These are phyloP conservation scores for Suillus fuscotomentosus DNA, from an alignment of 768 basidiomycete species.

Conservation along the genomic window DNA sequence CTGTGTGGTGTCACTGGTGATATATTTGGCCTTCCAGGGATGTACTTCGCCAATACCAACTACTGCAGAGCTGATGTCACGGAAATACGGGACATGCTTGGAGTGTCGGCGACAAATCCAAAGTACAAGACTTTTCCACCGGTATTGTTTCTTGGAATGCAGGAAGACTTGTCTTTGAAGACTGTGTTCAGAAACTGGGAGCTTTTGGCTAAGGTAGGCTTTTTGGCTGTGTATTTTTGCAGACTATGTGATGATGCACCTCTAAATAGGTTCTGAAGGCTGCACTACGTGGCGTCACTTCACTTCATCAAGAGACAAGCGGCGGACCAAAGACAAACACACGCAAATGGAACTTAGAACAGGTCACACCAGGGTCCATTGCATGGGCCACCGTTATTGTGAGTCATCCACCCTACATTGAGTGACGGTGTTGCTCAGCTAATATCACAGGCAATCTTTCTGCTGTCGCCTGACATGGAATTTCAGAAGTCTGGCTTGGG, in stretches of 20 bases:
- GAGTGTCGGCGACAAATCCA: neutral
- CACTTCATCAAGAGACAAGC: neutral
- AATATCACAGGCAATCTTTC: neutral
- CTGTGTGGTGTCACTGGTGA: neutral
- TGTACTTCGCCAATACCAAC: slow-evolving; percentile 1
- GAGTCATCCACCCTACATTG: neutral
- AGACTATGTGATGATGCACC: neutral
- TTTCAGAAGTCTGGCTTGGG: slow-evolving; percentile 1
- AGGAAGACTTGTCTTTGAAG: neutral
- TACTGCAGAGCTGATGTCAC: neutral
- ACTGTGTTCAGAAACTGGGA: slow-evolving; percentile 4
- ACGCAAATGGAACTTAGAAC: neutral
- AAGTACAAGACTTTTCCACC: neutral
- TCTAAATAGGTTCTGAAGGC: slow-evolving; percentile 2
- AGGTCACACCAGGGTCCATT: slow-evolving; percentile 1
- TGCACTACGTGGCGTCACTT: neutral
- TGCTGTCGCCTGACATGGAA: neutral
- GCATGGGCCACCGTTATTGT: slow-evolving; percentile 2
- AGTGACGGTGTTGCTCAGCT: neutral
- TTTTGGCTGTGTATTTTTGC: neutral
- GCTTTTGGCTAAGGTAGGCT: slow-evolving; percentile 4
- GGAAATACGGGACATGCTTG: neutral
- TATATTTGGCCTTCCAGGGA: slow-evolving; percentile 3
- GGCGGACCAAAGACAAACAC: neutral
- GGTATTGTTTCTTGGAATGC: neutral